Percentiles rank a stretch among this genome's conserved stretches.
These are phyloP conservation scores for Houttuynia cordata DNA, from an alignment of 164 flowering plant genomes.

Conservation along the genomic window DNA sequence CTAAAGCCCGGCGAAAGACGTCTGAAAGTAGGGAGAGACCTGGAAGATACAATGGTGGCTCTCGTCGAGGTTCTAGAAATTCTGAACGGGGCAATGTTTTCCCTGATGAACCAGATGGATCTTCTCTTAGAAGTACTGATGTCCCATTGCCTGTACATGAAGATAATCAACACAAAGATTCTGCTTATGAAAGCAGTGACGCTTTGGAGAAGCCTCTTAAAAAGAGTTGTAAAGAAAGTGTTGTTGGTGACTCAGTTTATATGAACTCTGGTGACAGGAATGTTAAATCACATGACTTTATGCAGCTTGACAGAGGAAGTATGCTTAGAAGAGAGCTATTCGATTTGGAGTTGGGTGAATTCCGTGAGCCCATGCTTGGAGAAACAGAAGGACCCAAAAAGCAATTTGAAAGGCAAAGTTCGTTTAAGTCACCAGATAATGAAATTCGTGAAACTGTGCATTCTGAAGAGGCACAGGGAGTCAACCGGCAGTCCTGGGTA, in stretches of 20 bases:
- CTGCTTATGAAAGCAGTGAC: constrained; percentile 26
- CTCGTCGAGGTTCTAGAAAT: constrained; percentile 20
- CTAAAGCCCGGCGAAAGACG: constrained; percentile 18
- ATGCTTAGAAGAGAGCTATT: constrained; percentile 66
- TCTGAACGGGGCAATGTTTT: constrained; percentile 22
- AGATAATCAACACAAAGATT: constrained; percentile 29
- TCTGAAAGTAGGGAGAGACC: constrained; percentile 27
- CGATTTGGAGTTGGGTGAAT: constrained; percentile 91
- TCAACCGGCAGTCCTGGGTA: constrained; percentile 44
- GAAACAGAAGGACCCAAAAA: background rate
- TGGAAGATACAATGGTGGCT: constrained; percentile 24
- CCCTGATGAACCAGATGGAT: constrained; percentile 12
- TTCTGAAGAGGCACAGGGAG: constrained; percentile 26
- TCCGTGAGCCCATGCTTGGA: constrained; percentile 53
- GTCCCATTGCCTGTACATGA: constrained; percentile 12
- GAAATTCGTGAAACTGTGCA: constrained; percentile 8
- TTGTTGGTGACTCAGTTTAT: constrained; percentile 24
- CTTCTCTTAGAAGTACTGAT: constrained; percentile 10
- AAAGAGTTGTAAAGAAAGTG: constrained; percentile 29
- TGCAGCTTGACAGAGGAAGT: constrained; percentile 20
- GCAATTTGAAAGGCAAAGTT: constrained; percentile 46
- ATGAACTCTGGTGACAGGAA: constrained; percentile 34
- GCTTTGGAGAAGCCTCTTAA: constrained; percentile 24
- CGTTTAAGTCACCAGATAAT: constrained; percentile 46
- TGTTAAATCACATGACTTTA: constrained; percentile 29